These are phyloP conservation scores for Fabrea salina DNA, from an alignment of 169 alveolate genomes.

Conservation along the genomic window DNA sequence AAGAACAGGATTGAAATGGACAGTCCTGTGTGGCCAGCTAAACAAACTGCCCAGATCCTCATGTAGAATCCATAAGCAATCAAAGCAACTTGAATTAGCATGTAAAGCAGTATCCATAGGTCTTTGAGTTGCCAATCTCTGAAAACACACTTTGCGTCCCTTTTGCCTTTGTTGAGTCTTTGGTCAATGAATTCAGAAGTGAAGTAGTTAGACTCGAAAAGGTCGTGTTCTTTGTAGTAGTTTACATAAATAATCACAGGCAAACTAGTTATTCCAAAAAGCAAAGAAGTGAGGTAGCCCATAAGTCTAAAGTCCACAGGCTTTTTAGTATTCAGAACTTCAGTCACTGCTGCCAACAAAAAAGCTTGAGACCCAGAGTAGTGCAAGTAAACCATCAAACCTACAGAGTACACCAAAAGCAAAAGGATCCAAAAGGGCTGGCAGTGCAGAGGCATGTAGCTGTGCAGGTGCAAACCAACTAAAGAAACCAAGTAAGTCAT, in stretches of 20 bases:
- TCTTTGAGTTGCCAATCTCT: not conserved
- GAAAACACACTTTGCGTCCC: not conserved
- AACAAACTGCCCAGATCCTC: not conserved
- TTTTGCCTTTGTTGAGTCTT: too few species aligned
- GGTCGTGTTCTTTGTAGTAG: not conserved
- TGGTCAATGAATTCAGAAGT: not conserved
- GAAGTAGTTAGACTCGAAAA: not conserved
- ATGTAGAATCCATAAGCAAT: not conserved
- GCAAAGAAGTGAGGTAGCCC: not conserved
- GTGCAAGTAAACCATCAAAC: not conserved
- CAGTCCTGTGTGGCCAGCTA: not conserved
- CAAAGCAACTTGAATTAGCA: not conserved
- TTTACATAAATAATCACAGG: not conserved
- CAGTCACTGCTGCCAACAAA: not conserved
- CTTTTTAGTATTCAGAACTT: not conserved
- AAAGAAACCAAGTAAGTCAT: not conserved
- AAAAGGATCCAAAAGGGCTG: not conserved
- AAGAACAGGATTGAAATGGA: not conserved
- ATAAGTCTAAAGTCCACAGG: not conserved
- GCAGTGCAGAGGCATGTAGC: not conserved
- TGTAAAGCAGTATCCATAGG: not conserved
- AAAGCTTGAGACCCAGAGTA: not conserved
- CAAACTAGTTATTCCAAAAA: too few species aligned
- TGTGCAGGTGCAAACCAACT: not conserved
- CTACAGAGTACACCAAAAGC: not conserved